These are phyloP conservation scores for Phytomonas sp. DNA, from an alignment of 208 protist species.

Conservation along the genomic window DNA sequence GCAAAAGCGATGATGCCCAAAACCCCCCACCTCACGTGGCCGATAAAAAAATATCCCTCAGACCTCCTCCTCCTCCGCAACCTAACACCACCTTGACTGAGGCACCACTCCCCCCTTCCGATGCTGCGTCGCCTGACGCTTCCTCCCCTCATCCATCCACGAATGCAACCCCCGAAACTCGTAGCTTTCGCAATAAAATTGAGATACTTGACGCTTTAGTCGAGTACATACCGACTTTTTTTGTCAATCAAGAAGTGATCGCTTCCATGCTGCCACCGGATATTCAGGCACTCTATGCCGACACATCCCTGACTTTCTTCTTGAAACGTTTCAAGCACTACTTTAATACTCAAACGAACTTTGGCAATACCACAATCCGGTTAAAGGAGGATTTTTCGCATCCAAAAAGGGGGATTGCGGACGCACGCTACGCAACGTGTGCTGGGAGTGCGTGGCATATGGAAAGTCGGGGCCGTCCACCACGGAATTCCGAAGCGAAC, in stretches of 20 bases:
- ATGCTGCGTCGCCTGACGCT: not conserved
- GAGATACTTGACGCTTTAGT: constrained; percentile 60
- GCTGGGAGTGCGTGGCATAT: not conserved
- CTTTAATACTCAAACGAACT: constrained; percentile 49
- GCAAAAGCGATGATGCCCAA: not conserved
- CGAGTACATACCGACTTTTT: constrained; percentile 79
- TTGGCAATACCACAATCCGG: constrained; percentile 46
- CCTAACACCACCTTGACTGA: not conserved
- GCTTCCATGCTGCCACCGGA: constrained; percentile 34
- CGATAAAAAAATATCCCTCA: not conserved
- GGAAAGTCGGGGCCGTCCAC: constrained; percentile 29
- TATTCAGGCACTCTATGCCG: constrained; percentile 40
- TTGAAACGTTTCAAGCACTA: constrained; percentile 73
- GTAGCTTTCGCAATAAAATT: constrained; percentile 13
- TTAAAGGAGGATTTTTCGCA: constrained; percentile 58
- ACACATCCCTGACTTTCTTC: constrained; percentile 46
- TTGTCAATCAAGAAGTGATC: constrained; percentile 41
- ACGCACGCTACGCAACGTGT: constrained; percentile 28
- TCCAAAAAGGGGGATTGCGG: constrained; percentile 51
- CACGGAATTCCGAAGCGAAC: constrained; percentile 72
- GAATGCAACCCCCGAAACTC: not conserved
- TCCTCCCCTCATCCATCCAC: not conserved
- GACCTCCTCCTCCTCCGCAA: not conserved
- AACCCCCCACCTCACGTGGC: not conserved
- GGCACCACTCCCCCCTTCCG: not conserved